Base-by-base conservation (phyloP, 306 rosid genomes). In the Gillenia trifoliata region DNA sequence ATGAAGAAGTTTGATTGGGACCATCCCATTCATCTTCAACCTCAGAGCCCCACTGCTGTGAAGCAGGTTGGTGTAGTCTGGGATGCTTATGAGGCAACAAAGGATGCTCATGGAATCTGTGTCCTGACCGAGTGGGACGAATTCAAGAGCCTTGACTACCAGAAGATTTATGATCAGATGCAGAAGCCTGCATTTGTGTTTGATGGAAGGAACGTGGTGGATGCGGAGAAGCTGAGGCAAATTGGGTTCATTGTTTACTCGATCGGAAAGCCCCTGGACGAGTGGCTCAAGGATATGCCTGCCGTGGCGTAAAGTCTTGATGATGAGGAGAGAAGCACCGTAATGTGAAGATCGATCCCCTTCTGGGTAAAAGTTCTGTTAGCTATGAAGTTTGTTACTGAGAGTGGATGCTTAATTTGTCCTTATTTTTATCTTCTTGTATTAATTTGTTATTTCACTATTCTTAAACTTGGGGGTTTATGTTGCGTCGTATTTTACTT, bases 281-380 rank as follows among this genome's bases (percentile, higher is more conserved):
- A 93, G 47, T 91, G 97, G 95, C 90, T 91, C 82, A 91, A 89
- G 90, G 97, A 91, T 83, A 80, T 91, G 97, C 97, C 97, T 25
- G 97, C 93, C 20, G 85, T 91, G 73, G 97, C 92, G 16, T 93
- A 71, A 79, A 81, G 69, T 22, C 62, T 56, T 26, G 12, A 55
- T 9, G 56, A 10, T 40, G 70, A 69, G 64, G 71, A 31, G 47
- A 72, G 67, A 72, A 36, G 57, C 70, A 52, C 38, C 74, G 41
- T 8, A 33, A 66, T 40, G 54, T 79, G 49, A 57, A 76, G 71
- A 45, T 56, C 60, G 34, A 57, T 62, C 67, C 70, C 64, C 20
- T 68, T 64, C 66, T 4, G 75, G 38, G 71, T 29, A 47, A 47
- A 47, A 5, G 20, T 47, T 47, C 52, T 47, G 2, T 19, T 73